A percentile compares a stretch with the other conserved stretches of the same genome.
phyloP scores from a whole-genome alignment of 768 basidiomycete species.

The Rickenella mellea region DNA sequence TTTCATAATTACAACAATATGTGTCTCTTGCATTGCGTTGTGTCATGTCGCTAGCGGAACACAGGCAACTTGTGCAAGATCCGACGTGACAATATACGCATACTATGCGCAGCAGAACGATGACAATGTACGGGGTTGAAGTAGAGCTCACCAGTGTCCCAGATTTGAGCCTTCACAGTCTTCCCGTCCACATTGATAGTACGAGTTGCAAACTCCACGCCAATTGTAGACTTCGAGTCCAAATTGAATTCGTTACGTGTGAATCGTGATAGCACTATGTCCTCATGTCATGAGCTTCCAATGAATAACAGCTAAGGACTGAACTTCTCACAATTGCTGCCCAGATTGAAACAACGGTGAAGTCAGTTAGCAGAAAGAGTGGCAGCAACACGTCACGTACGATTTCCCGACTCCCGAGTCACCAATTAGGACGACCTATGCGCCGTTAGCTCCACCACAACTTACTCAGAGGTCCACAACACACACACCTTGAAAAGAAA shows the following conservation, averaged over 20 bases:
- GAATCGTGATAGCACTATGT: conserved; percentile 42
- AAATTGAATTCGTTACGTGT: conserved; percentile 47
- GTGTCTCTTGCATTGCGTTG: background rate
- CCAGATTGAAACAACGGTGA: background rate
- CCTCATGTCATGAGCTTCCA: background rate
- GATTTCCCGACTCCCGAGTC: conserved; percentile 47
- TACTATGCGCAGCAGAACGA: too few relatives aligned
- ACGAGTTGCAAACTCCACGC: conserved; percentile 44
- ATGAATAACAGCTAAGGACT: background rate
- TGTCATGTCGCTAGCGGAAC: too few relatives aligned
- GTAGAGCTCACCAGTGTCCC: conserved; percentile 41
- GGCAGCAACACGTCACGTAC: conserved; percentile 19
- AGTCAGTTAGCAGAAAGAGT: background rate
- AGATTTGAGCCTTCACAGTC: conserved; percentile 47
- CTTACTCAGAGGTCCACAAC: background rate
- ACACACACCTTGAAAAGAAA: conserved; percentile 90
- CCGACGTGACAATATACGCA: too few relatives aligned
- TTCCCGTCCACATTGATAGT: conserved; percentile 42
- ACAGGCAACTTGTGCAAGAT: too few relatives aligned
- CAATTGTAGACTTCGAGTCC: conserved; percentile 46
- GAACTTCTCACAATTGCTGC: too few relatives aligned
- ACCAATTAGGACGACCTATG: conserved; percentile 40
- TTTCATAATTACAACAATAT: background rate
- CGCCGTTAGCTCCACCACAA: background rate
- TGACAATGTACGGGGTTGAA: too few relatives aligned